These are phyloP conservation scores for Globisporangium camurandrum DNA, from an alignment of 352 stramenopile species.

Conservation along the genomic window DNA sequence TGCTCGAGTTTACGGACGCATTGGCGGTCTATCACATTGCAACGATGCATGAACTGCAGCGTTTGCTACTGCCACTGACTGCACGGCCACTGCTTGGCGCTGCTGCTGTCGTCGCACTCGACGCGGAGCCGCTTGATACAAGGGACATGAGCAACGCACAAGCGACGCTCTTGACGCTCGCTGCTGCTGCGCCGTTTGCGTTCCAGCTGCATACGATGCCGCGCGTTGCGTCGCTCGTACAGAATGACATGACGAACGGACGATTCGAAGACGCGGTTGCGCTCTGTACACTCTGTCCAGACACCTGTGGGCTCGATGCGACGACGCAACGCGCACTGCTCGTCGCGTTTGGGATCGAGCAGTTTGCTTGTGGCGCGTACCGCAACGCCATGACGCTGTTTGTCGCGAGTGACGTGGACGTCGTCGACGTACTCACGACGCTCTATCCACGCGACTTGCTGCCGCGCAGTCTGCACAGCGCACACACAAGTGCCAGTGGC, in stretches of 20 bases:
- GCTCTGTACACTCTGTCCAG: conserved; percentile 59
- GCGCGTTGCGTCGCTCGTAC: conserved; percentile 41
- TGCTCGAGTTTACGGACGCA: conserved; percentile 50
- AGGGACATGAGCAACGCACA: conserved; percentile 4
- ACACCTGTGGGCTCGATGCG: conserved; percentile 51
- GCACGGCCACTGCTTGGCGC: conserved; percentile 42
- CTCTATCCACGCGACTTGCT: conserved; percentile 68
- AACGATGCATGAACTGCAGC: conserved; percentile 46
- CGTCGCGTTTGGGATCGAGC: conserved; percentile 40
- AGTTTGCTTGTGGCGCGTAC: conserved; percentile 39
- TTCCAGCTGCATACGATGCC: conserved; percentile 51
- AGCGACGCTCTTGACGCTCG: conserved; percentile 23
- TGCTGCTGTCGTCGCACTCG: conserved; percentile 18
- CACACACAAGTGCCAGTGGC: conserved; percentile 15
- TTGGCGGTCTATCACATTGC: conserved; percentile 58
- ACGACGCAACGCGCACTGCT: conserved; percentile 46
- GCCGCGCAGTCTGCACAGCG: conserved; percentile 54
- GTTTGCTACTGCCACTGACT: conserved; percentile 21
- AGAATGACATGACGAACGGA: conserved; percentile 22
- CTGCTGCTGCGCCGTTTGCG: conserved; percentile 31
- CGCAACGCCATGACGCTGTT: conserved; percentile 60
- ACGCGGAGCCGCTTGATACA: neutral
- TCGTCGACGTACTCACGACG: conserved; percentile 57
- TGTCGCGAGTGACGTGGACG: conserved; percentile 28
- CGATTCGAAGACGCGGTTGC: conserved; percentile 50